Conservation (phyloP, 2,329 filamentous ascomycete species). For the Metarhizium guizhouense region DNA sequence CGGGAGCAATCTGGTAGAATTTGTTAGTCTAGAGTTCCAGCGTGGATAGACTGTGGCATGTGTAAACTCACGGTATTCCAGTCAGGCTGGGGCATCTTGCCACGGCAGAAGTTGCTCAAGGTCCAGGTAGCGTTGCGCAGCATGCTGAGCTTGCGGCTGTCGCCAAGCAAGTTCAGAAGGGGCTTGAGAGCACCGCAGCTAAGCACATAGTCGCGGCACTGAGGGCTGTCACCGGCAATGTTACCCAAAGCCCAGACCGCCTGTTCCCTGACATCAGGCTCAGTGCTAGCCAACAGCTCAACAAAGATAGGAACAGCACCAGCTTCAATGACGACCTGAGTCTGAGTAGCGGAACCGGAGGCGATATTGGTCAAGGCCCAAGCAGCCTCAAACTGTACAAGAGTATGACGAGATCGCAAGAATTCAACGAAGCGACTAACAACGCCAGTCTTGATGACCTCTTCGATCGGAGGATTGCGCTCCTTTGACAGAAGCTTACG, state of each 20-base stretch:
- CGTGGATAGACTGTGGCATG: neutral
- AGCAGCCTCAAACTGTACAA: conserved; percentile 97
- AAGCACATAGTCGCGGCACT: conserved; percentile 94
- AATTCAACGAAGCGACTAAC: conserved; percentile 98
- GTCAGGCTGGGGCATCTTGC: conserved; percentile 97
- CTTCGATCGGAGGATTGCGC: conserved; percentile 97
- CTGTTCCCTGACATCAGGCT: conserved; percentile 96
- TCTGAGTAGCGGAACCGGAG: conserved; percentile 92
- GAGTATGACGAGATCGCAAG: conserved; percentile 90
- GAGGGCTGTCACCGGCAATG: conserved; percentile 96
- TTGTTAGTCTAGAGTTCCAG: conserved; percentile 7
- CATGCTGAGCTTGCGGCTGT: conserved; percentile 99
- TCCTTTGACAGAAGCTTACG: conserved; percentile 97
- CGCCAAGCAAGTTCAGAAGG: conserved; percentile 78
- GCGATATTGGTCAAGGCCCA: conserved; percentile 99
- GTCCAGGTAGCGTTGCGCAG: conserved; percentile 98
- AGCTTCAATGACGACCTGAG: conserved; percentile 96
- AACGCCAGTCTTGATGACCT: conserved; percentile 98
- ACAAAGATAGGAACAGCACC: conserved; percentile 98
- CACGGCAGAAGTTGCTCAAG: conserved; percentile 98
- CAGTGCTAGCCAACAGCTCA: conserved; percentile 87
- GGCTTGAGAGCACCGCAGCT: conserved; percentile 86
- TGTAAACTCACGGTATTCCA: conserved; percentile 72
- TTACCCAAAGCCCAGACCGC: conserved; percentile 98
- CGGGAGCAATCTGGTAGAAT: conserved; percentile 69